Conservation (phyloP, 768 basidiomycete genomes). For the Daedaleopsis sinensis region DNA sequence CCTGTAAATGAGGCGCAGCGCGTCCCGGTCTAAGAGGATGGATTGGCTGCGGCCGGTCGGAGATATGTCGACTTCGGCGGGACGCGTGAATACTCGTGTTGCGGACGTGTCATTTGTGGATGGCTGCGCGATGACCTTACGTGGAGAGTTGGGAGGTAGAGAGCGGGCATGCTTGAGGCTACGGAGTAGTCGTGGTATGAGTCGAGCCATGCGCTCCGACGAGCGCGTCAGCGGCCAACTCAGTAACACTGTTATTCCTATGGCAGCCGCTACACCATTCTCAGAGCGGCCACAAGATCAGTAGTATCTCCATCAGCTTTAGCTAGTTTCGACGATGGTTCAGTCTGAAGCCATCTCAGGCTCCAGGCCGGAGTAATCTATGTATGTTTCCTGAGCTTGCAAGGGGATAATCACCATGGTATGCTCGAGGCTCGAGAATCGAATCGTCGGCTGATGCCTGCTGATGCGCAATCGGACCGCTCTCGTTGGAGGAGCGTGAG, state of each 20-base stretch:
- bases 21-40: conserved; percentile 53
- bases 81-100: conserved; percentile 34
- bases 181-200: conserved; percentile 66
- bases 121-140: conserved; percentile 35
- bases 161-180: conserved; percentile 37
- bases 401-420: too few species aligned
- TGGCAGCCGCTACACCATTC: too few species aligned
- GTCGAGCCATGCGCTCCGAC: conserved; percentile 57
- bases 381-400: too few species aligned
- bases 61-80: conserved; percentile 43
- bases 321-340: too few species aligned
- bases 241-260: too few species aligned
- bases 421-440: too few species aligned
- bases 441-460: too few species aligned
- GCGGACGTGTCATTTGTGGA: conserved; percentile 30
- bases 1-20: conserved; percentile 13
- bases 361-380: too few species aligned
- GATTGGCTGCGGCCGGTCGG: conserved; percentile 51
- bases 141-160: conserved; percentile 6
- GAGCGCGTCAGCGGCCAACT: too few species aligned
- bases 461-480: conserved; percentile 11
- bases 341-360: too few species aligned
- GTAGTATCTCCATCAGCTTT: too few species aligned
- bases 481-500: conserved; percentile 9
- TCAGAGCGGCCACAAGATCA: too few species aligned